Percentiles rank a stretch among this genome's conserved stretches.
Conservation (phyloP, 2,329 filamentous ascomycete genomes). For the Talaromyces pinophilus region DNA sequence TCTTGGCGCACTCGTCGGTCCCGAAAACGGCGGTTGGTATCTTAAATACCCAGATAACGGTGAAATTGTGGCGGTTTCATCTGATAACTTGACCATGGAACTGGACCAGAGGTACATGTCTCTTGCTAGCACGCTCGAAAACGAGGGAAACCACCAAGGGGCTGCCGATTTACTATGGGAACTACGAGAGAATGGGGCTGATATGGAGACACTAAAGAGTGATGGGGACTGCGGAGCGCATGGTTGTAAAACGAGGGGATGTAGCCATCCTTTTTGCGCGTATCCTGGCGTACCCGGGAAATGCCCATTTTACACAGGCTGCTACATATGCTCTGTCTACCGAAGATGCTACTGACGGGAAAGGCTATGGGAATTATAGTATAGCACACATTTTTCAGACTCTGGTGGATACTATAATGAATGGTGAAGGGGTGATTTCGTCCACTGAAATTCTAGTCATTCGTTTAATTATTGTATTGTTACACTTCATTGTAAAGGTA, state of each 20-base stretch:
- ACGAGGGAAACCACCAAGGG: background rate
- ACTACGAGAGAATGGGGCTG: background rate
- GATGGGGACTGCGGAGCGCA: background rate
- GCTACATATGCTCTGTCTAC: background rate
- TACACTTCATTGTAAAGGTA: background rate
- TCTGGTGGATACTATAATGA: too few relatives aligned
- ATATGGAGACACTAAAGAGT: background rate
- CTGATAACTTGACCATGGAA: background rate
- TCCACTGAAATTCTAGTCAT: background rate
- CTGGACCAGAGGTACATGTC: background rate
- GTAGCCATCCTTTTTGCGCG: background rate
- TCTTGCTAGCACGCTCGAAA: background rate
- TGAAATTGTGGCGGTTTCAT: background rate
- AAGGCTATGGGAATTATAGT: background rate
- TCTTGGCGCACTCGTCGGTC: background rate
- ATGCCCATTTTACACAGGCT: background rate
- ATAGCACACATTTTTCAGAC: background rate
- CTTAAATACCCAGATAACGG: background rate
- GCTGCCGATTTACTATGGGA: background rate
- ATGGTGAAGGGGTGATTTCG: too few relatives aligned
- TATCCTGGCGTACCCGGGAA: background rate
- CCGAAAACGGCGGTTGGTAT: background rate
- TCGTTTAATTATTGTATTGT: background rate
- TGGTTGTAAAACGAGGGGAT: background rate
- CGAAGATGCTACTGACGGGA: background rate